Evolutionary conservation across 2,329 filamentous ascomycete species (phyloP).

Genomic region (Fusarium mexicanum): DNA sequence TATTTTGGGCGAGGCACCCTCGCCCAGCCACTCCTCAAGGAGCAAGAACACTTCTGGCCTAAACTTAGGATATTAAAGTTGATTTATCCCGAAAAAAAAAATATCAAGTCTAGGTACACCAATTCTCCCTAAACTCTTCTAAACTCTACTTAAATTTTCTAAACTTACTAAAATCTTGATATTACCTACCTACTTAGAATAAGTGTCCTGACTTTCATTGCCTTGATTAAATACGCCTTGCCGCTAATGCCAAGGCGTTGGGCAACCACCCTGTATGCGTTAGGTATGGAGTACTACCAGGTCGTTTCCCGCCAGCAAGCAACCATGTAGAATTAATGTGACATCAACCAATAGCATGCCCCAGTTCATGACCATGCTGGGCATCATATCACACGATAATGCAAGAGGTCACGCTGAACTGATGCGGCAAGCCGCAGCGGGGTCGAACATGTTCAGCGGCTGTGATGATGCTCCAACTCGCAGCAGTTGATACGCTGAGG

Average conservation of each 20-base stretch:
- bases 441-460: neutral
- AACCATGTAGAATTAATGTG: neutral
- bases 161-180: too few species aligned
- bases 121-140: neutral
- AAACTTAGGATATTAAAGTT: neutral
- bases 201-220: neutral
- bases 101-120: neutral
- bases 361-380: neutral
- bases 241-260: neutral
- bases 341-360: neutral
- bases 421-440: neutral
- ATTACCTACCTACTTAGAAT: too few species aligned
- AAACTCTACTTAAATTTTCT: too few species aligned
- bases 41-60: neutral
- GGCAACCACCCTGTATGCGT: neutral
- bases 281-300: too few species aligned
- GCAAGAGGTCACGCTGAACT: neutral
- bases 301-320: neutral
- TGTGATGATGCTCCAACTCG: neutral
- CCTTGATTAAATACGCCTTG: neutral
- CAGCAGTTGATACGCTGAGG: neutral
- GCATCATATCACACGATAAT: neutral
- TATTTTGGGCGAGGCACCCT: neutral
- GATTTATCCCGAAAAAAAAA: neutral
- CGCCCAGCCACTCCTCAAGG: neutral